Evolutionary conservation across 164 flowering plant genomes (phyloP).

Genomic region (Magnolia kwangsiensis): DNA sequence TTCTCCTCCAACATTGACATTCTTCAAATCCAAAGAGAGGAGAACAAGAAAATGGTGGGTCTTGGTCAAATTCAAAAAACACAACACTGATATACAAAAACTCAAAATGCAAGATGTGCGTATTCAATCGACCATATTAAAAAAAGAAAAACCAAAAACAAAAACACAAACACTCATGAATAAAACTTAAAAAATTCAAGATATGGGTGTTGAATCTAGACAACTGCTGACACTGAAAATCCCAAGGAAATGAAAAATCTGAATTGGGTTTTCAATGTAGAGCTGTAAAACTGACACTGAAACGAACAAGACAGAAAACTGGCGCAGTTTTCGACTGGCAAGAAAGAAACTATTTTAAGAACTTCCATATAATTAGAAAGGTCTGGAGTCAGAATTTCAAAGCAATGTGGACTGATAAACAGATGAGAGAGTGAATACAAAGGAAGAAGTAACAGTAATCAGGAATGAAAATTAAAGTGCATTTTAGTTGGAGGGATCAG

Average conservation of each 20-base stretch:
- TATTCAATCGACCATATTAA: neutral
- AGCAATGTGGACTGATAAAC: neutral
- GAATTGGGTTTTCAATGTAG: conserved; percentile 4
- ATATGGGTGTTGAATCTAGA: conserved; percentile 1
- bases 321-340: neutral
- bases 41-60: neutral
- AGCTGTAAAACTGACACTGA: no score
- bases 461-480: conserved; percentile 1
- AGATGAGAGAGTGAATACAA: neutral
- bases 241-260: neutral
- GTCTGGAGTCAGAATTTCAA: conserved; percentile 2
- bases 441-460: neutral
- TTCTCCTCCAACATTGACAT: conserved; percentile 29
- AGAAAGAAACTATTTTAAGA: neutral
- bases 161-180: no score
- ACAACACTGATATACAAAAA: no score
- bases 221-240: neutral
- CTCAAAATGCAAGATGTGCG: conserved; percentile 6
- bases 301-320: neutral
- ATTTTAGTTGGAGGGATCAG: conserved; percentile 22
- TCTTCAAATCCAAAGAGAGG: neutral
- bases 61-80: neutral
- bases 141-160: neutral
- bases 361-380: neutral
- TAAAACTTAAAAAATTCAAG: neutral